phyloP scores from a whole-genome alignment of 306 rosid species.

The Lithocarpus polystachyus region DNA sequence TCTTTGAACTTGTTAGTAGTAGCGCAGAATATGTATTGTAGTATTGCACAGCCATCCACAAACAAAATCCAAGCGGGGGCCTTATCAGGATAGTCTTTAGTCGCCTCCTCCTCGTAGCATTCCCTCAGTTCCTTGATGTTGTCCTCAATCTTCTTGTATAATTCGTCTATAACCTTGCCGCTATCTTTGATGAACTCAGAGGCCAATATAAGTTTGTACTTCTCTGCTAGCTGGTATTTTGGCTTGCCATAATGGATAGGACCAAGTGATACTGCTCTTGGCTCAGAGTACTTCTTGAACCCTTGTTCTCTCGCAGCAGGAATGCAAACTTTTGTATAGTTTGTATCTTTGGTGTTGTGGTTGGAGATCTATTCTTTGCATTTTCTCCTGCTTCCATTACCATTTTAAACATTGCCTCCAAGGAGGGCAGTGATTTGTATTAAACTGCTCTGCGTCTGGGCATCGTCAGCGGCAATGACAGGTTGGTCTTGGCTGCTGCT shows the following conservation, averaged over 20 bases:
- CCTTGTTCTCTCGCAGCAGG: not conserved
- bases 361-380: too few species aligned
- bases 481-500: too few species aligned
- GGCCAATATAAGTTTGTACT: slow-evolving; percentile 6
- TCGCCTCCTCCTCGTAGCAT: not conserved
- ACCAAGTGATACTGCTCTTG: slow-evolving; percentile 4
- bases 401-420: too few species aligned
- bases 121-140: not conserved
- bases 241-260: slow-evolving; percentile 16
- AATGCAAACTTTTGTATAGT: not conserved
- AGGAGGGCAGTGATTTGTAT: too few species aligned
- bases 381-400: too few species aligned
- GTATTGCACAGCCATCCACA: slow-evolving; percentile 21
- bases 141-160: not conserved
- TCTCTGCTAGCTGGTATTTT: not conserved
- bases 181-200: not conserved
- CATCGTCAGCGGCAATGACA: too few species aligned
- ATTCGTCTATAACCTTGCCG: accelerated
- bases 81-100: not conserved
- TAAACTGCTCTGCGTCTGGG: too few species aligned
- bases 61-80: slow-evolving; percentile 9
- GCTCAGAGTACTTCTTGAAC: not conserved
- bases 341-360: slow-evolving; percentile 6
- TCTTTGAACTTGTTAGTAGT: too few species aligned
- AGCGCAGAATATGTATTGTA: not conserved